phyloP scores from a whole-genome alignment of 129 eudicot species.

The Tagetes erecta region DNA sequence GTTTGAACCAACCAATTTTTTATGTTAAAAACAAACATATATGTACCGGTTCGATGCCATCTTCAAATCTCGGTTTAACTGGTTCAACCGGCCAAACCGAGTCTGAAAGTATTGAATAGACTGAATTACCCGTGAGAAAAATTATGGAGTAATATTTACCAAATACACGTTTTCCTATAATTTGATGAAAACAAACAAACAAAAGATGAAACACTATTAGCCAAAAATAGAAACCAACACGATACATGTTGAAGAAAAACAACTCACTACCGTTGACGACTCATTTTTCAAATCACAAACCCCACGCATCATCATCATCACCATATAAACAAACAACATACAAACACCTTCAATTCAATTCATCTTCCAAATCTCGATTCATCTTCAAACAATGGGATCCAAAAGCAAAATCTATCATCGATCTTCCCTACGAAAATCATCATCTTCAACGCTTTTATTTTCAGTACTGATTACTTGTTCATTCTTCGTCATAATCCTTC shows the following conservation, averaged over 20 bases:
- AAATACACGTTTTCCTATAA: not conserved
- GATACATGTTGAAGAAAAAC: slow-evolving; percentile 24
- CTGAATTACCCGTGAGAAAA: too few relatives aligned
- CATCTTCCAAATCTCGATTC: not conserved
- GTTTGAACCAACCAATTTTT: too few relatives aligned
- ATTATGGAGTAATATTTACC: too few relatives aligned
- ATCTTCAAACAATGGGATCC: slow-evolving; percentile 24
- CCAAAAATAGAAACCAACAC: slow-evolving; percentile 20
- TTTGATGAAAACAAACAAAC: not conserved
- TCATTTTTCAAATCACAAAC: slow-evolving; percentile 9
- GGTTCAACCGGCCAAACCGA: too few relatives aligned
- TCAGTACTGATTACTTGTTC: slow-evolving; percentile 30
- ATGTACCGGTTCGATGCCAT: too few relatives aligned
- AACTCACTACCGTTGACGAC: slow-evolving; percentile 36
- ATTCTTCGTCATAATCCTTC: slow-evolving; percentile 28
- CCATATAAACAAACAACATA: not conserved
- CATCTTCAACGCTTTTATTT: slow-evolving; percentile 29
- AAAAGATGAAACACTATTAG: not conserved
- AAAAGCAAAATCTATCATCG: slow-evolving; percentile 27
- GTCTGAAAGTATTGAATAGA: too few relatives aligned
- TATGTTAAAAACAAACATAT: too few relatives aligned
- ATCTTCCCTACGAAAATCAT: slow-evolving; percentile 27
- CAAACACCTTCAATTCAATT: not conserved
- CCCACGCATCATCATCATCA: not conserved
- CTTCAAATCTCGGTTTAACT: too few relatives aligned